These are phyloP conservation scores for Solanum chilense DNA, from an alignment of 257 asterid genomes.

Conservation along the genomic window DNA sequence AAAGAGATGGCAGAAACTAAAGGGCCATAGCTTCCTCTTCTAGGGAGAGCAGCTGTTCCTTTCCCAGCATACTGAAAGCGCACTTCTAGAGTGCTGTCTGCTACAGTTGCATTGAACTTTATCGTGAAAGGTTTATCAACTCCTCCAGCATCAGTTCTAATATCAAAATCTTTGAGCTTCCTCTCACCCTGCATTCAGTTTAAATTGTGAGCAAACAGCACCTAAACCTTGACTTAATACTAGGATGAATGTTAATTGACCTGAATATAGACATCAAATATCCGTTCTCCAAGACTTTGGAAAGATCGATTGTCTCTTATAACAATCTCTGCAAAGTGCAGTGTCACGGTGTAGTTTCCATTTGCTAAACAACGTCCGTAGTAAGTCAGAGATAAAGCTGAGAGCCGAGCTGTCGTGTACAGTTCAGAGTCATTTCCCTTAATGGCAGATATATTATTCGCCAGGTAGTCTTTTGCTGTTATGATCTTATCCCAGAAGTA, in stretches of 20 bases:
- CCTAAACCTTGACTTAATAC: not conserved
- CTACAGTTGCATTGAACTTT: not conserved
- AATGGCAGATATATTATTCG: not conserved
- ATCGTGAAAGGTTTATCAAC: not conserved
- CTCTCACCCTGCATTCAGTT: conserved; percentile 1
- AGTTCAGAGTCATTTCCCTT: not conserved
- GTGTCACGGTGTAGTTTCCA: conserved; percentile 6
- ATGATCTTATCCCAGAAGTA: not conserved
- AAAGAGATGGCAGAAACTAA: conserved; percentile 26
- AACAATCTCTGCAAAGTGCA: conserved; percentile 7
- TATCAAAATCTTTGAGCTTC: conserved; percentile 12
- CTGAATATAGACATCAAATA: conserved; percentile 7
- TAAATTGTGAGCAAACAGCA: not conserved
- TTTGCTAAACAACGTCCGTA: conserved; percentile 4
- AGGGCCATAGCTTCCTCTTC: conserved; percentile 17
- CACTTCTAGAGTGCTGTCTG: conserved; percentile 8
- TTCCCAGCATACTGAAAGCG: conserved; percentile 26
- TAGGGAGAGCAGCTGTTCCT: conserved; percentile 12
- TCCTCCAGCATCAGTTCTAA: conserved; percentile 11
- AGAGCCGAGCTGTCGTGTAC: conserved; percentile 6
- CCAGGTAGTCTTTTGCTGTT: not conserved
- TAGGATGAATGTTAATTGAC: not conserved
- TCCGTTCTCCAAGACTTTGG: conserved; percentile 4
- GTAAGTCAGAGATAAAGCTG: conserved; percentile 3
- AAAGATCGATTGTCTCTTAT: not conserved